Percentiles rank a stretch among this genome's conserved stretches.
Evolutionary conservation across 2,329 filamentous ascomycete genomes (phyloP).

Genomic region (Coleophoma eucalyptorum): DNA sequence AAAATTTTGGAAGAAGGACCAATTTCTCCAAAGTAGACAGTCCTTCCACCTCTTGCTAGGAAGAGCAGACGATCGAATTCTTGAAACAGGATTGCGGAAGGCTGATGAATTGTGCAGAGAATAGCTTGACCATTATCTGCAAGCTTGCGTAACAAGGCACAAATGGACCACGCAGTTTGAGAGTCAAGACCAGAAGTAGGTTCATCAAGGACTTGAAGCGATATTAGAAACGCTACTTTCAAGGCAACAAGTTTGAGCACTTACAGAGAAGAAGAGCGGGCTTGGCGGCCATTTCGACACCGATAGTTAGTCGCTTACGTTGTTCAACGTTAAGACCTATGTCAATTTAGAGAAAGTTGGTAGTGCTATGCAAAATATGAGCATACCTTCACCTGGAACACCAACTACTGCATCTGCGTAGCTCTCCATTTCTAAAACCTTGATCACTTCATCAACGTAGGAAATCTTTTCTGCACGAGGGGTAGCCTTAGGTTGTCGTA

Average conservation of each 20-base stretch:
- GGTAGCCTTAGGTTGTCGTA: constrained; percentile 77
- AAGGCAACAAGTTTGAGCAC: too few relatives aligned
- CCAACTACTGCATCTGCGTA: constrained; percentile 90
- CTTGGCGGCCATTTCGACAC: constrained; percentile 89
- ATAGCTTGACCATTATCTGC: constrained; percentile 88
- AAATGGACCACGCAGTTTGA: constrained; percentile 90
- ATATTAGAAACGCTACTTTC: too few relatives aligned
- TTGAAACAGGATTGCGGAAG: constrained; percentile 93
- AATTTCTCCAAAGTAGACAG: constrained; percentile 79
- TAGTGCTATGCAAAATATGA: too few relatives aligned
- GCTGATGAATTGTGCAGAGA: constrained; percentile 96
- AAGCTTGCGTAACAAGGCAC: constrained; percentile 83
- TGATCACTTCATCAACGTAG: constrained; percentile 89
- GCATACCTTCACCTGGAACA: constrained; percentile 70
- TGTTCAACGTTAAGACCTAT: constrained; percentile 64
- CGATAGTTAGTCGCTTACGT: constrained; percentile 80
- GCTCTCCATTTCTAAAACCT: constrained; percentile 82
- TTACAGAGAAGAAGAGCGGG: constrained; percentile 74
- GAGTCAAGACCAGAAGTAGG: constrained; percentile 92
- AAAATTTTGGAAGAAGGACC: constrained; percentile 66
- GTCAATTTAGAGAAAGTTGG: too few relatives aligned
- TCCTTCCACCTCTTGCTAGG: constrained; percentile 70
- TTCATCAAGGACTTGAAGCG: constrained; percentile 67
- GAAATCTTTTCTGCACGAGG: constrained; percentile 73
- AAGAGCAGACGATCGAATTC: constrained; percentile 82